Base-by-base conservation (phyloP, 148 eudicot species). In the Beta vulgaris region DNA sequence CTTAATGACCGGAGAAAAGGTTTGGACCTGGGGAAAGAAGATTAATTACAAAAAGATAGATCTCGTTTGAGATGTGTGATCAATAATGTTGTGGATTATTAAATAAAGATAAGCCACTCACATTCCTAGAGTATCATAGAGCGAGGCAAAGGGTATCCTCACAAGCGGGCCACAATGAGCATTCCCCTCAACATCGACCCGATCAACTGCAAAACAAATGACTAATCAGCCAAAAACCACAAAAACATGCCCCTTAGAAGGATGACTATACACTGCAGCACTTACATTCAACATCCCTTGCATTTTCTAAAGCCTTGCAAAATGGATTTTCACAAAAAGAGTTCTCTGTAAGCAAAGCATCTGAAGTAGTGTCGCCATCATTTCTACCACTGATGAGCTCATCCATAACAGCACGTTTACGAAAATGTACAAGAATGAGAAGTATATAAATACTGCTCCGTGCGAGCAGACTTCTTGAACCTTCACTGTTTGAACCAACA, bases 71-170 rank as follows among this genome's bases (percentile, higher is more conserved):
- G 28, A 65, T 37, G 43, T 21, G 16, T 15, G 26, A 66, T 25
- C 55, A 39, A n/a, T 28, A 46, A 10, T 9, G 60, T 3, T 62
- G 34, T 34, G 12, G 31, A 34, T 19, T 14, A 62, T 19, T 62
- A 62, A 7, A 16, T 32, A 3, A 29, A 1, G 34, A 35, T 31
- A 34, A 11, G 48, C 63, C 54, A 87, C 98, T 91, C 80, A 94
- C 97, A 86, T 91, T 87, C 96, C 91, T 83, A 94, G 89, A 72
- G 96, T 86, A 85, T 94, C 98, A 84, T 85, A 91, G 39, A 94
- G 92, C 74, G 89, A 84, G 72, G 98, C 97, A 85, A 94, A 94
- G 58, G 97, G 85, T 75, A 94, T 42, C 87, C 96, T 91, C 73
- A 87, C 88, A 83, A 86, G 81, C 40, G 91, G 85, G 57, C 88